Evolutionary conservation across 2,329 filamentous ascomycete genomes (phyloP), one percentile per base, ranked within the genome.

Genomic region (Aspergillus ochraceoroseus): DNA sequence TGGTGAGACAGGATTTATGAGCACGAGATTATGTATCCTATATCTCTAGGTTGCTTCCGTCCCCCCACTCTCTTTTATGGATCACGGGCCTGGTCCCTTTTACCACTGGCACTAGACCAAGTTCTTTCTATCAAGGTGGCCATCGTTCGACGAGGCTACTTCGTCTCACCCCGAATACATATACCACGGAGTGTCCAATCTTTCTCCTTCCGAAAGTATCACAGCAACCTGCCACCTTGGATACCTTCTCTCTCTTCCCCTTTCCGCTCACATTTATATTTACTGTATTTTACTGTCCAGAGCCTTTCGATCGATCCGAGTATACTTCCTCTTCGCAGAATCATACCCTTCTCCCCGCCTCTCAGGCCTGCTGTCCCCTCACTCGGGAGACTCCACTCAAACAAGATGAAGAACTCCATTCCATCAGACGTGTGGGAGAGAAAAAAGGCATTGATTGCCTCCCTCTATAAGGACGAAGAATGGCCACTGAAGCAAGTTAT

Each of bases 401-500:
- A n/a, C 38, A 54, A 33, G 30, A 68, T 68, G 66, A 68, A 68
- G 52, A 66, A 58, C 29, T 63, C 64, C 2, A 68, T 68, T 32
- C 59, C 66, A 7, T 63, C 66, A 3, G 64, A 67, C 36, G 61
- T 68, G 22, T 68, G 66, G 66, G 66, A 68, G 54, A 65, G 59
- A 53, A 68, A 68, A 48, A 67, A 62, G 42, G 53, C 57, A 2
- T 48, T 67, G 46, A 68, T 68, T 48, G 58, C 64, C 29, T 61
- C 59, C 23, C 47, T 67, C 28, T 68, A 68, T 39, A 67, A 64
- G 53, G 65, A 67, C 18, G 65, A 68, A 39, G 65, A 68, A 61
- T 68, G 65, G 65, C 66, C 66, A 4, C 51, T 68, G 36, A 68
- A 68, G 42, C 65, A 68, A 39, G 66, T 68, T 36, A 68, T 68